Conservation (phyloP, 139 green algal genomes). For the Marvania coccoides region DNA sequence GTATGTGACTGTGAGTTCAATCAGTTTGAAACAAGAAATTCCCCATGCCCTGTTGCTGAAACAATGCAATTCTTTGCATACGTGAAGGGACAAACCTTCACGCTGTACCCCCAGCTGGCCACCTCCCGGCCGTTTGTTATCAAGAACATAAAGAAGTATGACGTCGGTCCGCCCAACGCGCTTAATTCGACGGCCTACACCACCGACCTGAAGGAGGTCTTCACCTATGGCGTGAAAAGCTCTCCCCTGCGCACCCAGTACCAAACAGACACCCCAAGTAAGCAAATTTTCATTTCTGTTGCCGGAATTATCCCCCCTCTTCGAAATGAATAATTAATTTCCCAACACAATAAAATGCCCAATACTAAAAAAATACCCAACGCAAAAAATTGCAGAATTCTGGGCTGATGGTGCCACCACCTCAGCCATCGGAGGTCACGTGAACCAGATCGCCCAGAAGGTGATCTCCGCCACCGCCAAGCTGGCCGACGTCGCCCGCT, state of each 20-base stretch:
- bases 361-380: not conserved
- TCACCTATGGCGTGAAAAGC: not conserved
- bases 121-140: not conserved
- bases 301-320: too few relatives aligned
- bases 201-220: not conserved
- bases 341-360: not conserved
- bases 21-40: too few relatives aligned
- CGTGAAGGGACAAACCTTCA: not conserved
- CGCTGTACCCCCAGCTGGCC: slow-evolving; percentile 11
- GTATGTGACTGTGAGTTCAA: not conserved
- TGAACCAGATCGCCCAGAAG: not conserved
- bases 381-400: not conserved
- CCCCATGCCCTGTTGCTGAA: too few relatives aligned
- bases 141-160: not conserved
- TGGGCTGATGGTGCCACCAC: not conserved
- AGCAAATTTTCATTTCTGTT: too few relatives aligned
- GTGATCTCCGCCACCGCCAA: slow-evolving; percentile 1
- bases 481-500: not conserved
- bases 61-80: too few relatives aligned
- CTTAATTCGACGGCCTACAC: not conserved
- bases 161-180: not conserved
- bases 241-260: slow-evolving; percentile 1
- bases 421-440: not conserved
- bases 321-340: too few relatives aligned
- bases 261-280: not conserved